Percentiles rank a stretch among this genome's conserved stretches.
Evolutionary conservation across 257 asterid genomes (phyloP).

Genomic region (Thymus mandschuricus): DNA sequence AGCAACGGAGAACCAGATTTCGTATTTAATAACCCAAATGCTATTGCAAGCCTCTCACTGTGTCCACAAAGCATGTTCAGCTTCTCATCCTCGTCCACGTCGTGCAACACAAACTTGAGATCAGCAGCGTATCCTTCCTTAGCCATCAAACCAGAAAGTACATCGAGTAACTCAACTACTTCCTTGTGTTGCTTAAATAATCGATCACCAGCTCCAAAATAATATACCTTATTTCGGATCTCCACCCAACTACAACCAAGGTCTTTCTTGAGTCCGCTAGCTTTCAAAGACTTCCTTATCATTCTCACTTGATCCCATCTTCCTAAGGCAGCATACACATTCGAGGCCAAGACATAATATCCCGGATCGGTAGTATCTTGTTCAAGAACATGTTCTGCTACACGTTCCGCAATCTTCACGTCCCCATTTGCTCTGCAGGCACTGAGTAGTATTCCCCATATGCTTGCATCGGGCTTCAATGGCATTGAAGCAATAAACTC

Average conservation of each 20-base stretch:
- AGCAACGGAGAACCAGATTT: conserved; percentile 54
- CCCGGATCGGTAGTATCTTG: conserved; percentile 66
- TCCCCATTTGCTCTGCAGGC: conserved; percentile 70
- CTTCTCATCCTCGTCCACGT: conserved; percentile 62
- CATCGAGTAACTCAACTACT: conserved; percentile 45
- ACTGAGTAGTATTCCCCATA: conserved; percentile 86
- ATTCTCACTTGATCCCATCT: conserved; percentile 70
- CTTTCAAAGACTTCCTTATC: conserved; percentile 55
- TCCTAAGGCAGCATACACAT: conserved; percentile 68
- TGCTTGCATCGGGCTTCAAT: conserved; percentile 68
- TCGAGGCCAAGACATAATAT: conserved; percentile 72
- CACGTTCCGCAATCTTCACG: conserved; percentile 57
- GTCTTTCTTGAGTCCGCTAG: conserved; percentile 62
- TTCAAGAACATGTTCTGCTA: conserved; percentile 45
- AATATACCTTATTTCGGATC: conserved; percentile 49
- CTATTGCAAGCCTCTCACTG: conserved; percentile 69
- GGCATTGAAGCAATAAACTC: conserved; percentile 76
- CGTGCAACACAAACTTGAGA: conserved; percentile 52
- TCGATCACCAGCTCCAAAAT: conserved; percentile 54
- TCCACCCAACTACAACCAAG: conserved; percentile 86
- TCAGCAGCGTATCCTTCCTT: conserved; percentile 66
- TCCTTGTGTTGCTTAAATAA: conserved; percentile 47
- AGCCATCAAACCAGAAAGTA: conserved; percentile 51
- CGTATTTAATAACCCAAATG: conserved; percentile 61
- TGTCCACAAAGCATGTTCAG: conserved; percentile 56